Percentiles rank a stretch among this genome's conserved stretches.
These are phyloP conservation scores for Spathaspora sp. DNA, from an alignment of 1,139 yeast genomes.

Conservation along the genomic window DNA sequence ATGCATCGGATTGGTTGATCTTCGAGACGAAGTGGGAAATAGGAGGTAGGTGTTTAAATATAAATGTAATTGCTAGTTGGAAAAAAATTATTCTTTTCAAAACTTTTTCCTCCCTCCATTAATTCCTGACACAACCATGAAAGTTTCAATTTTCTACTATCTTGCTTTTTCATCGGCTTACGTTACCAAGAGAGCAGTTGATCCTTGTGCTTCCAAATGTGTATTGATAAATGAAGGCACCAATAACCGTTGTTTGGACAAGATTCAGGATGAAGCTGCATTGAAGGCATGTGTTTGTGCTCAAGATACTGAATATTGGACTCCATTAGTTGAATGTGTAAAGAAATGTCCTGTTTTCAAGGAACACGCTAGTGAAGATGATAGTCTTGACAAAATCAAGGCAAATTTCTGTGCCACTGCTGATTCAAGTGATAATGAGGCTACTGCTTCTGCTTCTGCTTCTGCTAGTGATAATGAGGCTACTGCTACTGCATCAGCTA, in stretches of 20 bases:
- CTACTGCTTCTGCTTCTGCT: neutral
- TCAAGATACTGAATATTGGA: neutral
- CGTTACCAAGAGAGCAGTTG: neutral
- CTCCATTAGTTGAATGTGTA: neutral
- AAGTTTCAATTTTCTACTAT: neutral
- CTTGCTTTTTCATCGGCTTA: neutral
- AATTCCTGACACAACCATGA: neutral
- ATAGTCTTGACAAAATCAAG: neutral
- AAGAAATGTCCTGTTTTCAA: neutral
- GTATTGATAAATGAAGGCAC: neutral
- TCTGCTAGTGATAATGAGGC: too few relatives aligned
- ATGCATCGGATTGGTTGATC: too few relatives aligned
- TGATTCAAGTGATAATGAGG: neutral
- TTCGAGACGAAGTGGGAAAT: too few relatives aligned
- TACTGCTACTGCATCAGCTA: neutral
- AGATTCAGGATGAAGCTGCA: neutral
- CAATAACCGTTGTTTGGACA: neutral
- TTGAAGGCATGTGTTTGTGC: neutral
- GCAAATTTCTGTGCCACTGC: neutral
- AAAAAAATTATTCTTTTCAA: too few relatives aligned
- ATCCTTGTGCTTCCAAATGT: neutral
- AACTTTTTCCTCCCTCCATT: too few relatives aligned
- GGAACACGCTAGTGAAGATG: neutral
- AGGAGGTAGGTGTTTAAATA: too few relatives aligned
- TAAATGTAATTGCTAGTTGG: too few relatives aligned